Percentiles rank a stretch among this genome's conserved stretches.
These are phyloP conservation scores for Termitomyces sp. DNA, from an alignment of 768 basidiomycete genomes.

Conservation along the genomic window DNA sequence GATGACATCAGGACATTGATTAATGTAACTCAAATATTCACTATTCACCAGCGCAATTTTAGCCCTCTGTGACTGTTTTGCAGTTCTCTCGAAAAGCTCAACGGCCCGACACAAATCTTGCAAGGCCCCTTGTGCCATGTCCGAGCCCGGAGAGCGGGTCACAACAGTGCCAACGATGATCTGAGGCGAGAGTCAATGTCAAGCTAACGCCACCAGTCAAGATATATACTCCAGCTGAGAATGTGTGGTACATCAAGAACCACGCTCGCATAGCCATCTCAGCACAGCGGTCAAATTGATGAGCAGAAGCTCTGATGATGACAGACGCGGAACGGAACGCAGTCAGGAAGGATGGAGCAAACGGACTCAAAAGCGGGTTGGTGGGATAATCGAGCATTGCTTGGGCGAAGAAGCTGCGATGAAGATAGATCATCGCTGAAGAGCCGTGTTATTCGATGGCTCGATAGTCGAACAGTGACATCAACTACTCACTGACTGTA, in stretches of 20 bases:
- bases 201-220: not conserved
- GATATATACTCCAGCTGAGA: conserved; percentile 39
- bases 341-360: conserved; percentile 50
- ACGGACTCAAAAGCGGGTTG: conserved; percentile 49
- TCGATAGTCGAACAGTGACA: not conserved
- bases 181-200: conserved; percentile 22
- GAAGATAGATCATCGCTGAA: conserved; percentile 47
- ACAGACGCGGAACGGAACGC: conserved; percentile 47
- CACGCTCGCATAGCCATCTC: conserved; percentile 43
- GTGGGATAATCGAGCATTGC: conserved; percentile 48
- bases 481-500: conserved; percentile 44
- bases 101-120: conserved; percentile 41
- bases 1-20: not conserved
- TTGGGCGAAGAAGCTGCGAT: conserved; percentile 53
- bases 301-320: conserved; percentile 43
- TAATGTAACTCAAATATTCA: not conserved
- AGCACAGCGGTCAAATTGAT: conserved; percentile 42
- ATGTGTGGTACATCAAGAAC: conserved; percentile 45
- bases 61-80: conserved; percentile 39
- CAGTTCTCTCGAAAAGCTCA: conserved; percentile 39
- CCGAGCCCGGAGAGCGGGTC: conserved; percentile 46
- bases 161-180: conserved; percentile 56
- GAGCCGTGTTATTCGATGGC: not conserved
- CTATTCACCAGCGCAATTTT: conserved; percentile 37
- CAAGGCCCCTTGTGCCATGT: conserved; percentile 43